Percentiles rank a stretch among this genome's conserved stretches.
phyloP scores from a whole-genome alignment of 129 eudicot species.

The Helianthus tuberosus region DNA sequence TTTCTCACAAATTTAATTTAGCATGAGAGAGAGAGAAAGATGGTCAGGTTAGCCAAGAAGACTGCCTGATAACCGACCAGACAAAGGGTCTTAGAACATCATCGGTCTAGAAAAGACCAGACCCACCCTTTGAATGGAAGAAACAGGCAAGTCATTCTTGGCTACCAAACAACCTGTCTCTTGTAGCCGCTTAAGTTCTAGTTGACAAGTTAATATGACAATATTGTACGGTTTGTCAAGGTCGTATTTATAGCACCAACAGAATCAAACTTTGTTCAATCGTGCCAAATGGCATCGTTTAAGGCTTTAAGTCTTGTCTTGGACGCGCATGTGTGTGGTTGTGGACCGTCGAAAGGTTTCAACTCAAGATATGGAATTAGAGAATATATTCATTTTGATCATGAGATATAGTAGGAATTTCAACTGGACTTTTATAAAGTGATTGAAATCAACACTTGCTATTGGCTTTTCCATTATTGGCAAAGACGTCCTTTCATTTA shows the following conservation, averaged over 20 bases:
- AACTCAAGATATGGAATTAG: background rate
- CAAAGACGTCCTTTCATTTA: background rate
- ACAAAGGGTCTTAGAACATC: conserved; percentile 9
- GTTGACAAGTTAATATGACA: background rate
- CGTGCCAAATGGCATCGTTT: conserved; percentile 17
- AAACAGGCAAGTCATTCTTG: conserved; percentile 75
- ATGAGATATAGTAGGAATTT: conserved; percentile 16
- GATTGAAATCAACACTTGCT: conserved; percentile 1
- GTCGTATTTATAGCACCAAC: background rate
- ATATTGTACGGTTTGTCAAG: background rate
- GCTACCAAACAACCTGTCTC: conserved; percentile 54
- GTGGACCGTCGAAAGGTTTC: background rate
- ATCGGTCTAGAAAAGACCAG: background rate
- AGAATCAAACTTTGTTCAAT: background rate
- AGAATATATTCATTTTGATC: conserved; percentile 11
- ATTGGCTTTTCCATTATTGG: conserved; percentile 4
- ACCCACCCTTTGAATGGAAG: conserved; percentile 27
- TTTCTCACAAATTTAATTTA: background rate
- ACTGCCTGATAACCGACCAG: conserved; percentile 49
- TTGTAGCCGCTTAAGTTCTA: background rate
- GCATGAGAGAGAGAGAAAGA: conserved; percentile 39
- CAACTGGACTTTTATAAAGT: conserved; percentile 15
- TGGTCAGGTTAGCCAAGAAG: conserved; percentile 52
- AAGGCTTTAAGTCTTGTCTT: background rate
- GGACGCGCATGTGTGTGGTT: background rate